Base-by-base conservation (phyloP, 1,284 basidiomycete genomes). In the Pholiota adiposa region DNA sequence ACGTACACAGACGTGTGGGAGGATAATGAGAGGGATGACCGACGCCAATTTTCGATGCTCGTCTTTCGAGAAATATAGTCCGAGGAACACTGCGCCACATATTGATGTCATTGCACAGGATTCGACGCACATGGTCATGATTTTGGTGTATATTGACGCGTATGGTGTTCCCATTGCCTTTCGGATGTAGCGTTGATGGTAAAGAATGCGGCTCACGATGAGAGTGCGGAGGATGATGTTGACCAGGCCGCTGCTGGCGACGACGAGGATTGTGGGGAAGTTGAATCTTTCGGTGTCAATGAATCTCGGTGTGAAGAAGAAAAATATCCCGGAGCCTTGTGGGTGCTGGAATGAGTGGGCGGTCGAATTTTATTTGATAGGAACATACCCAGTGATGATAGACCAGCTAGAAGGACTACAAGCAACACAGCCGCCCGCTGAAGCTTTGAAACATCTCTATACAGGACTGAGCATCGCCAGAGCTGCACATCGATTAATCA, bases 81-180 rank as follows among this genome's bases (percentile, higher is more conserved):
- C 54, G 12, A 56, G 23, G 18, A 56, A 56, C 6, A 56, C 18
- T 12, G 38, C 34, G 18, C 54, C 48, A 19, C 46, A 49, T 25
- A 56, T 25, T 4, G 48, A 50, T 14, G 48, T 50, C 54, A 56
- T 38, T 12, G 46, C 31, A 25, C 54, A 56, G 6, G 54, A 50
- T 41, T 56, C 54, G 11, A 49, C 34, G 46, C 54, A 56, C 54
- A 56, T 56, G 19, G 31, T 50, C 33, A 56, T 56, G 6, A 56
- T 50, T 18, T 41, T 56, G 11, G 54, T 56, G 23, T 56, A 56
- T 49, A 50, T 38, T 11, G 54, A 56, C n/a, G 46, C 48, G 18
- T 50, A 40, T 11, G 23, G 46, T 8, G 11, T 36, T 18, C 54
- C 54, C 44, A 50, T 40, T 2, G 46, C 44, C 27, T 50, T n/a